Evolutionary conservation across 2,329 filamentous ascomycete genomes (phyloP), one percentile per base, ranked within the genome.

Genomic region (Emergomyces orientalis): DNA sequence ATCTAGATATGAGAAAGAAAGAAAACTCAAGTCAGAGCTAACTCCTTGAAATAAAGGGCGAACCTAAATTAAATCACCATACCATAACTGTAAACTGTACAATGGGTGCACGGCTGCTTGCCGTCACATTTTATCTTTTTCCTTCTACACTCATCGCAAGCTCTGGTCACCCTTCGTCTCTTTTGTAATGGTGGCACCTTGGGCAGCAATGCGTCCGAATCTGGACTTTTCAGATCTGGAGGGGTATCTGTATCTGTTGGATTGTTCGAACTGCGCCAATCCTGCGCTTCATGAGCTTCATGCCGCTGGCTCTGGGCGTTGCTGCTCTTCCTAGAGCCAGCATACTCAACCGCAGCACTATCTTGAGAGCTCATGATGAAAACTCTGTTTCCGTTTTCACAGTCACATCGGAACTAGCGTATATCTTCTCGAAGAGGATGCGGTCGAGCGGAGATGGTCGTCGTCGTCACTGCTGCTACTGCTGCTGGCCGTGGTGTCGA

Each of bases 81-180:
- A 97, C 94, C 93, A 80, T 99, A 99, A 74, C 91, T 97, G 76
- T 99, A 99, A 59, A 97, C 91, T 13, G 92, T 96, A 75, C 94
- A 99, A 76, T 97, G 94, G 0, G 92, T 97, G 76, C 90, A 94
- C 11, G 90, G 90, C 73, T 92, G 89, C 75, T 91, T 91, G 68
- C 89, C 89, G 73, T 92, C 89, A 69, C 89, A 93, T 74, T 92
- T 93, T 71, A 93, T 93, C 76, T 93, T 93, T 75, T 93, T 93
- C 68, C 89, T 83, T 63, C 89, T 84, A 72, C 89, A 93, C 74
- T 92, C 88, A 69, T 91, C 89, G 75, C 89, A 93, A 49, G 89
- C 89, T 69, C 90, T 82, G 25, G 89, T 92, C 54, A 93, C 89
- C 71, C 90, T 82, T 62, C 89, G 82, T 65, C 89, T 82, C 73